Evolutionary conservation across 306 rosid genomes (phyloP).

Genomic region (Aeschynomene evenia): DNA sequence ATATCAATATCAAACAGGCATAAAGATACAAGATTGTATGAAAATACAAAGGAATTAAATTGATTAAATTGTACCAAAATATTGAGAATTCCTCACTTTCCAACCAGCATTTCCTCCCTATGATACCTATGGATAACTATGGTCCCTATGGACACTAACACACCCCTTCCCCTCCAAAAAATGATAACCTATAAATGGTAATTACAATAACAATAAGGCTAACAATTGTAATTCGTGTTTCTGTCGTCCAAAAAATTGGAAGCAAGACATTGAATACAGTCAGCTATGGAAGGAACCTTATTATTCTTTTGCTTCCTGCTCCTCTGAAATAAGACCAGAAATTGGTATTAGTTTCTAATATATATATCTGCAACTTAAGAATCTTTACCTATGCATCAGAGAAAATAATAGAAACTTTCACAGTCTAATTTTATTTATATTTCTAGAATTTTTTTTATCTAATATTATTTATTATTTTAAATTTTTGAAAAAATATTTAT

Average conservation of each 20-base stretch:
- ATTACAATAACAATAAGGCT: background rate
- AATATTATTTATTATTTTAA: too few relatives aligned
- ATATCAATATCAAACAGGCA: background rate
- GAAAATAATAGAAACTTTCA: background rate
- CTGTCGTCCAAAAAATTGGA: background rate
- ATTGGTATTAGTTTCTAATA: background rate
- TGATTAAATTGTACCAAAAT: background rate
- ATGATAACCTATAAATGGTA: background rate
- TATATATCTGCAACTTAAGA: background rate
- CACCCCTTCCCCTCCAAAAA: background rate
- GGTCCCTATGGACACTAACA: background rate
- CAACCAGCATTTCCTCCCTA: background rate
- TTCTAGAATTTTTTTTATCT: too few relatives aligned
- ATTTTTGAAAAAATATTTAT: too few relatives aligned
- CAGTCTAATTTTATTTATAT: too few relatives aligned
- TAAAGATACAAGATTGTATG: background rate
- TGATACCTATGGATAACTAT: background rate
- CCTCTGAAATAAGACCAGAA: background rate
- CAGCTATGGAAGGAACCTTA: background rate
- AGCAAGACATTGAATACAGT: background rate
- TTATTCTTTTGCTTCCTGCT: constrained; percentile 7
- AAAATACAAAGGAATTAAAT: background rate
- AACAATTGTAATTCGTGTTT: background rate
- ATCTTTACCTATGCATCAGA: background rate
- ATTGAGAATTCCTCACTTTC: background rate